Evolutionary conservation across 768 basidiomycete species (phyloP).

Genomic region (Amanita inopinata): DNA sequence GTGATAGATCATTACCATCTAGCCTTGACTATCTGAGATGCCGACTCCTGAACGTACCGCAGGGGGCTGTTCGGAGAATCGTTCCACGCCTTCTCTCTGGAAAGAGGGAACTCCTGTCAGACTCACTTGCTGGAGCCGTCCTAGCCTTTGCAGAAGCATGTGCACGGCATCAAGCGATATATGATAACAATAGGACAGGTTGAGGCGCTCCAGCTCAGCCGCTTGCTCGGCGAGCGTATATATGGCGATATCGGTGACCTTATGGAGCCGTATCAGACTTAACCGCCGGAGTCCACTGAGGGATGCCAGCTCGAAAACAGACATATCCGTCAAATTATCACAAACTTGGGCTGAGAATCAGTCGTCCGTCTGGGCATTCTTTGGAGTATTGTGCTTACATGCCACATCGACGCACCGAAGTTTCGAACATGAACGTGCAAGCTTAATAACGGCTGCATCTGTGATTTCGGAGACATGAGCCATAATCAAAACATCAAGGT

Average conservation of each 20-base stretch:
- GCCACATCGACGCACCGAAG: constrained; percentile 81
- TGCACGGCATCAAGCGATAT: constrained; percentile 72
- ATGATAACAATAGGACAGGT: constrained; percentile 80
- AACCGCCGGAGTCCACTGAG: constrained; percentile 65
- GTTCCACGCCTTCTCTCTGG: constrained; percentile 54
- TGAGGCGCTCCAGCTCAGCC: constrained; percentile 62
- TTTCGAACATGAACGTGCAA: constrained; percentile 62
- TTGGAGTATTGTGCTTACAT: constrained; percentile 41
- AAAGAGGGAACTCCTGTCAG: constrained; percentile 75
- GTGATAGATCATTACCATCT: not conserved
- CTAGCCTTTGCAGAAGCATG: constrained; percentile 49
- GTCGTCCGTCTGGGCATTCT: not conserved
- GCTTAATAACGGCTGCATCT: constrained; percentile 56
- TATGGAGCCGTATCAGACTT: constrained; percentile 70
- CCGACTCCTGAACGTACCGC: constrained; percentile 28
- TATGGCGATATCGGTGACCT: constrained; percentile 77
- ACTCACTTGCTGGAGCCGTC: constrained; percentile 61
- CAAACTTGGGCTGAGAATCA: constrained; percentile 42
- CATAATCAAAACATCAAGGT: constrained; percentile 72
- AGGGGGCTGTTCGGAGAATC: constrained; percentile 71
- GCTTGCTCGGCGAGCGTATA: constrained; percentile 71
- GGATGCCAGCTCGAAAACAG: constrained; percentile 69
- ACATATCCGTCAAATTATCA: constrained; percentile 74
- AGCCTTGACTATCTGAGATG: not conserved
- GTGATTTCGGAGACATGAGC: constrained; percentile 77